Base-by-base conservation (phyloP, 176 grass and related monocot genomes). In the Calamus simplicifolius region DNA sequence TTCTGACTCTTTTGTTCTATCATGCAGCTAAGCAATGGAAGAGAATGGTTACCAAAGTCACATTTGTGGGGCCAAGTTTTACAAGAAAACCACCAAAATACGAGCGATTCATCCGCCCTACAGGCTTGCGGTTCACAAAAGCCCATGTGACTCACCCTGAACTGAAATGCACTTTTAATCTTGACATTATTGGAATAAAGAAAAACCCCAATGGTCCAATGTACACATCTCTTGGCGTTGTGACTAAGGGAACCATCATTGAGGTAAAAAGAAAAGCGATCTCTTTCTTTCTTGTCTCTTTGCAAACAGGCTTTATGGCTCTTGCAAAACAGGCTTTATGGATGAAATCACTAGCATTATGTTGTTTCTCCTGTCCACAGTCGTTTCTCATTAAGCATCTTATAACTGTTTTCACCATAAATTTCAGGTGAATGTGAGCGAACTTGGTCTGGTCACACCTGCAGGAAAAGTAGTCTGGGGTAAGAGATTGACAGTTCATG, bases 381-480 rank as follows among this genome's bases (percentile, higher is more conserved):
- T 43, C 35, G 2, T 35, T 35, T 35, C 21, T 35, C 5, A 8
- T 35, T 35, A 43, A 13, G 35, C 8, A 43, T 43, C 35, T 43
- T 13, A 13, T 43, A 43, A 43, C 12, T 43, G 35, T 43, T 12
- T 43, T 43, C 6, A 43, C 35, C 8, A 43, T 43, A 43, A 43
- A 43, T 74, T 76, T 13, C 72, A 95, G 90, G 85, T 95, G 18
- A 95, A 89, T 67, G 90, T 95, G 4, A 89, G 90, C 6, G 90
- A 95, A 66, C 90, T 95, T 18, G 90, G 90, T 59, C 82, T 95
- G 4, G 90, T 95, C 13, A 95, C 90, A 27, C 90, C 90, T 5
- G 90, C 85, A 57, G 90, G 90, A 83, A 95, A 95, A 83, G 82
- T 95, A 77, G 85, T 95, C 50, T 95, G 90, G 90, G 90, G 90